Conservation (phyloP, 2,329 filamentous ascomycete genomes). For the Aspergillus quadricinctus region DNA sequence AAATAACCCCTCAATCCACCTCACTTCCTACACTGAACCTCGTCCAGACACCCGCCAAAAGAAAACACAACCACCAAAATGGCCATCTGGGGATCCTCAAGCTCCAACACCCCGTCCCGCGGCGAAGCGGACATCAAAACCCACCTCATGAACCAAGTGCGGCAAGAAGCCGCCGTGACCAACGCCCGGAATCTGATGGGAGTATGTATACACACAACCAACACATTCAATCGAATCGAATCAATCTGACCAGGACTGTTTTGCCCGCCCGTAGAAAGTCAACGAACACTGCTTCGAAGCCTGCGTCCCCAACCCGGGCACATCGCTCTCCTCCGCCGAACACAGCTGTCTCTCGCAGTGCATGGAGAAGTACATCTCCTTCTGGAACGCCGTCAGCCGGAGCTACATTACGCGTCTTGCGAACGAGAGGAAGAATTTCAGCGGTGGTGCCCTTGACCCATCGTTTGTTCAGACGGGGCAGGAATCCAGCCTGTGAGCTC, state of each 20-base stretch:
- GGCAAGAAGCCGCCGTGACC: conserved; percentile 59
- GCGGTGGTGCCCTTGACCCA: conserved; percentile 19
- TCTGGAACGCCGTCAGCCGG: conserved; percentile 71
- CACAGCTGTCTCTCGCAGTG: conserved; percentile 67
- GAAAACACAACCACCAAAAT: conserved; percentile 18
- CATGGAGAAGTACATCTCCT: conserved; percentile 80
- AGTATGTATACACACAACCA: conserved; percentile 42
- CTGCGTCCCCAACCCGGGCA: conserved; percentile 65
- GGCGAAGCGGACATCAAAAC: conserved; percentile 42
- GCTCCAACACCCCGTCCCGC: conserved; percentile 19
- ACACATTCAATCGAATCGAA: neutral
- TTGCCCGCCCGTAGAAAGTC: conserved; percentile 57
- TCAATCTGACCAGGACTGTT: neutral
- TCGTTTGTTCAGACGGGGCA: neutral
- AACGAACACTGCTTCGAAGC: conserved; percentile 77
- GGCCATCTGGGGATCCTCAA: conserved; percentile 36
- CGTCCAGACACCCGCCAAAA: neutral
- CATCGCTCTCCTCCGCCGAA: conserved; percentile 63
- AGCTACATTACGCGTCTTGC: conserved; percentile 58
- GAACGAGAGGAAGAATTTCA: conserved; percentile 54
- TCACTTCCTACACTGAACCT: neutral
- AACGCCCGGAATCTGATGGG: conserved; percentile 69
- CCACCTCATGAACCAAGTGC: conserved; percentile 61
- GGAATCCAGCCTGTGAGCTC: neutral
- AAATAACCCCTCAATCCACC: neutral